A percentile compares a stretch with the other conserved stretches of the same genome.
Evolutionary conservation across 345 rosid species (phyloP).

Genomic region (Gossypium stocksii): DNA sequence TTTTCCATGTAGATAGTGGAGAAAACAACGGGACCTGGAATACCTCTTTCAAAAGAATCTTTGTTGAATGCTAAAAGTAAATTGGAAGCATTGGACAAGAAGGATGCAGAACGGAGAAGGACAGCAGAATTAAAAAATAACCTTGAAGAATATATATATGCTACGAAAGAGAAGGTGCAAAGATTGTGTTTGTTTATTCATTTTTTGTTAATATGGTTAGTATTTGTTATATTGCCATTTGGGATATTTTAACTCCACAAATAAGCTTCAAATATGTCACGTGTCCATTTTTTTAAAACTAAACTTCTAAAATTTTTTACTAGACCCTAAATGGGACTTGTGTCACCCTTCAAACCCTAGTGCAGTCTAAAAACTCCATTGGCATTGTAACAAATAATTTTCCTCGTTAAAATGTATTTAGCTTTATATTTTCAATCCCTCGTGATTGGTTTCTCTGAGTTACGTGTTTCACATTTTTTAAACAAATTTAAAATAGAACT

Average conservation of each 20-base stretch:
- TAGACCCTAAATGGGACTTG: too few species aligned
- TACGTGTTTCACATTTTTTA: background rate
- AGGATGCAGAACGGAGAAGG: constrained; percentile 82
- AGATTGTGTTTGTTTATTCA: background rate
- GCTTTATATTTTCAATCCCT: background rate
- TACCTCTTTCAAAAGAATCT: constrained; percentile 59
- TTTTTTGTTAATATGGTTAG: too few species aligned
- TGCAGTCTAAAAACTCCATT: too few species aligned
- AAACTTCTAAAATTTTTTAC: too few species aligned
- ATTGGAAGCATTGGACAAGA: constrained; percentile 76
- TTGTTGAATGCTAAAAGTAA: constrained; percentile 62
- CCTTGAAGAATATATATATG: constrained; percentile 91
- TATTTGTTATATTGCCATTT: too few species aligned
- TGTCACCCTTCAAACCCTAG: too few species aligned
- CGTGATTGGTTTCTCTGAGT: background rate
- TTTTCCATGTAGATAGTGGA: constrained; percentile 53
- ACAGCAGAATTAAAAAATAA: constrained; percentile 91
- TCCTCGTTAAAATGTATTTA: background rate
- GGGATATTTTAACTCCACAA: too few species aligned
- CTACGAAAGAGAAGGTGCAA: constrained; percentile 87
- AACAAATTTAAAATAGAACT: background rate
- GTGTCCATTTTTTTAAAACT: too few species aligned
- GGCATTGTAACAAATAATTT: too few species aligned
- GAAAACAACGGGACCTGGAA: constrained; percentile 81
- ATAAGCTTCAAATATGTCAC: too few species aligned